Evolutionary conservation across 1,284 basidiomycete genomes (phyloP).

Genomic region (Takashimella koratensis): DNA sequence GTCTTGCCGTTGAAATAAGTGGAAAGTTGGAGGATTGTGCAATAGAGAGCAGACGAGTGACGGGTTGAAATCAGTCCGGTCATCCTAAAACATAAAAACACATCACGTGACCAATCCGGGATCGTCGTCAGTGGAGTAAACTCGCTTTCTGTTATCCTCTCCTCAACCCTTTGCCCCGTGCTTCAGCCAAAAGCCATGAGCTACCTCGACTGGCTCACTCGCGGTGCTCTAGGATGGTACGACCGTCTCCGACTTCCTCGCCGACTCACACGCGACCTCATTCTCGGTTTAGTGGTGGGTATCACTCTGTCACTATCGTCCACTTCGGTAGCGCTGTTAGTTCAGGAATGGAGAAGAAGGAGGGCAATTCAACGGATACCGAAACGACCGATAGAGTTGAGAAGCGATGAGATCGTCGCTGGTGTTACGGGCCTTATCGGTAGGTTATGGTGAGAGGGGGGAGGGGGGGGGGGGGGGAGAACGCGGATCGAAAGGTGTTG

Average conservation of each 20-base stretch:
- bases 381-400: constrained; percentile 65
- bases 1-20: too few species aligned
- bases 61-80: too few species aligned
- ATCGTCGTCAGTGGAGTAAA: too few species aligned
- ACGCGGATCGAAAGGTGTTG: neutral
- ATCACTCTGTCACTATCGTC: constrained; percentile 66
- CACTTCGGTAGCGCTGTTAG: constrained; percentile 57
- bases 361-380: constrained; percentile 47
- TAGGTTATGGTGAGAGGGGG: constrained; percentile 35
- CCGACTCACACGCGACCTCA: constrained; percentile 49
- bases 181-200: neutral
- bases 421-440: constrained; percentile 82
- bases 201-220: neutral
- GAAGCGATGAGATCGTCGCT: constrained; percentile 63
- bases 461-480: constrained; percentile 3
- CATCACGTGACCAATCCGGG: too few species aligned
- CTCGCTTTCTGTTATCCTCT: too few species aligned
- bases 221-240: neutral
- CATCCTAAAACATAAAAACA: too few species aligned
- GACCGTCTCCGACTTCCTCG: constrained; percentile 14
- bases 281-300: constrained; percentile 66
- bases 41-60: too few species aligned
- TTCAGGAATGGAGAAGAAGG: constrained; percentile 54
- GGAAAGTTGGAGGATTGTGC: too few species aligned
- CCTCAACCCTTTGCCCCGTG: too few species aligned